Base-by-base conservation (phyloP, 306 rosid genomes). In the Hylodesmum podocarpum region DNA sequence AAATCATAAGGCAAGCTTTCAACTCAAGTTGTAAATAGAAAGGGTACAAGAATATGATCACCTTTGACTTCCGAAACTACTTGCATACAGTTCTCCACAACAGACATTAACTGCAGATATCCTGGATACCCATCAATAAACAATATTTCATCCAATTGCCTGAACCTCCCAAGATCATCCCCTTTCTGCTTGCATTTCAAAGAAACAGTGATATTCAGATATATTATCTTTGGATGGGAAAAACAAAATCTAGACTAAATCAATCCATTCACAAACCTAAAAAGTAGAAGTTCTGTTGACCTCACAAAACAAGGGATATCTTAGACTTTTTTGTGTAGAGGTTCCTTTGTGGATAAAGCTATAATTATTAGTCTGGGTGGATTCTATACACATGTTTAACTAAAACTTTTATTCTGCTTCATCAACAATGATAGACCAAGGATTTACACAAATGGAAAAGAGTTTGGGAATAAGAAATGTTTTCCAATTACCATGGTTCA, bases 21-120 rank as follows among this genome's bases (percentile, higher is more conserved):
- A 24, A 73, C 14, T 16, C 21, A 18, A 19, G 29, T 65, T 63
- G 66, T 59, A 62, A 64, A 36, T 37, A 66, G 34, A 31, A 64
- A 76, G 34, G 21, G 25, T 27, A 61, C 58, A 57, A 39, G 80
- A 75, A 49, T 55, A 40, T 14, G 41, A 33, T 70, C 68, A 92
- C 98, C 97, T 94, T 87, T 92, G 75, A 86, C 82, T 37, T 90
- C 95, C 71, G 95, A 92, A 74, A 94, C 96, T 72, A 92, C 70
- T 90, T 84, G 97, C 97, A 95, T 89, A 61, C 84, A 85, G 72
- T 82, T 84, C 86, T 92, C 97, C 1, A 86, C 93, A 24, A 84
- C 47, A 59, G 92, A 85, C 73, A 84, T 28, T 51, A 95, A 80
- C 22, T 85, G 93, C 73, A 84, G 93, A 87, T 95, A 95, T 47